Evolutionary conservation across 2,329 filamentous ascomycete species (phyloP).

Genomic region (Talaromyces sp.): DNA sequence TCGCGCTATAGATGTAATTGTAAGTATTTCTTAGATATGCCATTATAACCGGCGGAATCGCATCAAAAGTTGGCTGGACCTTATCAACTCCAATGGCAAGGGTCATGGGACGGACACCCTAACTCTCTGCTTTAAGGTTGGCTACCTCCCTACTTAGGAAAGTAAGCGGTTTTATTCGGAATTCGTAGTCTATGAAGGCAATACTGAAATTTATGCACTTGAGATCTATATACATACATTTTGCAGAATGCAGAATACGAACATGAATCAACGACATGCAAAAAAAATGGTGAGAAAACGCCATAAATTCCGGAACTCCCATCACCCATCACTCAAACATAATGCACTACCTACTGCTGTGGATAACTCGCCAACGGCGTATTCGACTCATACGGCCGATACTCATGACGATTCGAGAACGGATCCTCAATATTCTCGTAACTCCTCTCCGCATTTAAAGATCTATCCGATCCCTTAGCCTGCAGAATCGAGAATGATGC

Average conservation of each 20-base stretch:
- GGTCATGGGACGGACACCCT: too few species aligned
- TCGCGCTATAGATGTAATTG: background rate
- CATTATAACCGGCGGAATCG: background rate
- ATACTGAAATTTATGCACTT: background rate
- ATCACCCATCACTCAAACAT: background rate
- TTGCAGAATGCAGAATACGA: background rate
- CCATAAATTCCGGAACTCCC: background rate
- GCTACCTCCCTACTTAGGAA: too few species aligned
- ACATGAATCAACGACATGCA: background rate
- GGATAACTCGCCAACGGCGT: background rate
- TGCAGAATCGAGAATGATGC: background rate
- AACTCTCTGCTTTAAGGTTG: too few species aligned
- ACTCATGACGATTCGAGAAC: background rate
- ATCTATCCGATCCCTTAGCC: background rate
- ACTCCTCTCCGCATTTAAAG: background rate
- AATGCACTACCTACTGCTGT: background rate
- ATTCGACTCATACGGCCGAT: constrained; percentile 4
- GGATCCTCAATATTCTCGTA: background rate
- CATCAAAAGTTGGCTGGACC: too few species aligned
- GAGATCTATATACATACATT: background rate
- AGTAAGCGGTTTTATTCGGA: background rate
- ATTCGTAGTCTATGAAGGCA: background rate
- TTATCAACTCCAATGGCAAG: too few species aligned
- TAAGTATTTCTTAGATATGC: background rate
- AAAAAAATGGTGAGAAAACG: background rate